Evolutionary conservation across 2,329 filamentous ascomycete genomes (phyloP).

Genomic region (Orbilia brochopaga): DNA sequence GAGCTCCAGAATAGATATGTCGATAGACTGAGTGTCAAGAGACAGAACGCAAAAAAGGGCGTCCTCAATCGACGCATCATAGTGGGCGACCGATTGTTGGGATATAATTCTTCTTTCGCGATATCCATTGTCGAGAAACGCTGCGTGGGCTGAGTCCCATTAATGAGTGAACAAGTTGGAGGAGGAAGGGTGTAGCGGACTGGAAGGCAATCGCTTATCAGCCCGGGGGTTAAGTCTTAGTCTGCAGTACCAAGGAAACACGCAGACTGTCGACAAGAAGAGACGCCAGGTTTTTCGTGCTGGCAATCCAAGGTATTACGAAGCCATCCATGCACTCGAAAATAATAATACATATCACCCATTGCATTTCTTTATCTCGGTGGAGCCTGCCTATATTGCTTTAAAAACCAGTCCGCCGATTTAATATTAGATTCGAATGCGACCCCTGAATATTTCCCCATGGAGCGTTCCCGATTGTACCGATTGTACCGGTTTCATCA

Average conservation of each 20-base stretch:
- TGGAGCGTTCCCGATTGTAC: conserved; percentile 48
- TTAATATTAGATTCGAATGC: conserved; percentile 35
- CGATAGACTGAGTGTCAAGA: conserved; percentile 38
- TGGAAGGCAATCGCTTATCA: not conserved
- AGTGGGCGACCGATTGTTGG: conserved; percentile 41
- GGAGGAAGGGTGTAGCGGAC: conserved; percentile 6
- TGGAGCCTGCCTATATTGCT: conserved; percentile 50
- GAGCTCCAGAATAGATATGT: conserved; percentile 45
- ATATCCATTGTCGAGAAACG: conserved; percentile 42
- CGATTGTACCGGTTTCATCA: conserved; percentile 50
- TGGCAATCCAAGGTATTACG: not conserved
- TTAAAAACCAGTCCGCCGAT: conserved; percentile 26
- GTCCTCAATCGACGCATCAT: conserved; percentile 41
- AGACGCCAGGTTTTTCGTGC: not conserved
- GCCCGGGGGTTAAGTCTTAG: not conserved
- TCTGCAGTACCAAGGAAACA: not conserved
- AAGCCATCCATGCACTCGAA: not conserved
- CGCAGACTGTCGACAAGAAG: not conserved
- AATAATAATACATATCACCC: not conserved
- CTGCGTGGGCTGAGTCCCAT: conserved; percentile 32
- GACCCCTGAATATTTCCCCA: conserved; percentile 50
- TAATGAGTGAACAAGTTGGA: conserved; percentile 19
- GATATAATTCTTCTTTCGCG: conserved; percentile 33
- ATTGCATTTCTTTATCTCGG: conserved; percentile 35
- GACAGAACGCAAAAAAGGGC: conserved; percentile 42